Conservation (phyloP, 306 rosid species). For the Fragaria iinumae region DNA sequence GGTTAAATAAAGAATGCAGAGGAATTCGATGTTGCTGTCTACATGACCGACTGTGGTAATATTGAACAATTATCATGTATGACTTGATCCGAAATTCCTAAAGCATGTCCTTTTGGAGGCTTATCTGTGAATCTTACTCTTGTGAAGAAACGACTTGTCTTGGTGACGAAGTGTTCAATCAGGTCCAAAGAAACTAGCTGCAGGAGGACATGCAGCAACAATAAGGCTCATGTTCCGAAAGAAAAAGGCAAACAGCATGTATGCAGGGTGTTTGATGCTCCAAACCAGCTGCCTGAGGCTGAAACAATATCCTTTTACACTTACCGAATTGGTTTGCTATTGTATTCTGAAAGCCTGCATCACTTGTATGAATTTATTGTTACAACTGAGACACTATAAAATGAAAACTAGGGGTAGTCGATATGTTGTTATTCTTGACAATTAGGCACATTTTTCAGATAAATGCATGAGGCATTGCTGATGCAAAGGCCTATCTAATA, state of each 20-base stretch:
- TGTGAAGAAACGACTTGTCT: conserved; percentile 64
- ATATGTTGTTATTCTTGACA: background rate
- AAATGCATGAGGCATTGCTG: background rate
- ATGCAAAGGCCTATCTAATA: background rate
- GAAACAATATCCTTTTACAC: conserved; percentile 90
- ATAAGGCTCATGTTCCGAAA: conserved; percentile 62
- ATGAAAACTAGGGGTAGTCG: too few species aligned
- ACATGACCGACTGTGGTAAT: conserved; percentile 91
- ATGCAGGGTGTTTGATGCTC: conserved; percentile 89
- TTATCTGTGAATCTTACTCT: conserved; percentile 1
- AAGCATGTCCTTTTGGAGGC: background rate
- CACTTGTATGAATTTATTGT: background rate
- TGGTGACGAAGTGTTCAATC: conserved; percentile 78
- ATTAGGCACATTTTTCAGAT: background rate
- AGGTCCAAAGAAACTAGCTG: conserved; percentile 82
- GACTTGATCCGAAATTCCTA: background rate
- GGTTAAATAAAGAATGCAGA: conserved; percentile 68
- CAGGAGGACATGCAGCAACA: conserved; percentile 93
- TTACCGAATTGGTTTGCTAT: background rate
- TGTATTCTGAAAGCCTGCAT: background rate
- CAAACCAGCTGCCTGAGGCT: conserved; percentile 84
- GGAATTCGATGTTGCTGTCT: conserved; percentile 54
- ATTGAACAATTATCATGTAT: background rate
- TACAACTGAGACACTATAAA: background rate
- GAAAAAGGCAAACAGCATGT: conserved; percentile 89